These are phyloP conservation scores for Apostasia ramifera DNA, from an alignment of 106 monocot species.

Conservation along the genomic window DNA sequence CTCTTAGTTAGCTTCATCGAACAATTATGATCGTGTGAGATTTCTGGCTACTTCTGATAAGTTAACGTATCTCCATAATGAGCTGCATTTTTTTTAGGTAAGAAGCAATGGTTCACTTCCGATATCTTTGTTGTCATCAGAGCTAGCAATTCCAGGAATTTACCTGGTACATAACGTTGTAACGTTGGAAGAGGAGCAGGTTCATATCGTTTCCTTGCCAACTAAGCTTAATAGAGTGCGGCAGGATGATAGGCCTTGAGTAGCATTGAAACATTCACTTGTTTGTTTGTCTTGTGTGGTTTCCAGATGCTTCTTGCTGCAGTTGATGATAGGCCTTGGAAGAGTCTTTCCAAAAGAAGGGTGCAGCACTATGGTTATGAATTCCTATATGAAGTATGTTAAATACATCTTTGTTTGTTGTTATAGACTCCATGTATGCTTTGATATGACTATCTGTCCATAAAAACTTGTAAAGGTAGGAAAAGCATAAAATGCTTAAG, in stretches of 20 bases:
- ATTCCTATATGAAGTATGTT: slow-evolving; percentile 83
- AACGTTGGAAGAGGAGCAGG: slow-evolving; percentile 65
- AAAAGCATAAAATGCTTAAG: too few relatives aligned
- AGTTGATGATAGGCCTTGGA: slow-evolving; percentile 82
- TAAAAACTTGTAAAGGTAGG: too few relatives aligned
- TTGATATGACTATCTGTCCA: not conserved
- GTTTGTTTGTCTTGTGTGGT: not conserved
- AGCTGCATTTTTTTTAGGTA: slow-evolving; percentile 26
- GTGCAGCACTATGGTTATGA: slow-evolving; percentile 99
- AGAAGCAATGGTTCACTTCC: slow-evolving; percentile 28
- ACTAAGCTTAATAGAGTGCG: not conserved
- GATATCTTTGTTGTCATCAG: slow-evolving; percentile 47
- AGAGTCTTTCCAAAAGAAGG: slow-evolving; percentile 80
- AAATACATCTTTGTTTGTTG: slow-evolving; percentile 3
- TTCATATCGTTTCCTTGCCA: slow-evolving; percentile 10
- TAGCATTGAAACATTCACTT: slow-evolving; percentile 1
- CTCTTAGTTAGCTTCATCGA: too few relatives aligned
- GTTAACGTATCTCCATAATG: not conserved
- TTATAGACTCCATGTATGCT: not conserved
- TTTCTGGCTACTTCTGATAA: not conserved
- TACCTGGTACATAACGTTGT: slow-evolving; percentile 66
- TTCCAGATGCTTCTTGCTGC: slow-evolving; percentile 67
- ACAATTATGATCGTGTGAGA: too few relatives aligned
- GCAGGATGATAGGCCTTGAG: not conserved
- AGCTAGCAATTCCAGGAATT: slow-evolving; percentile 80